Base-by-base conservation (phyloP, 192 early-diverging fungal species). In the Rhizophagus sp. region DNA sequence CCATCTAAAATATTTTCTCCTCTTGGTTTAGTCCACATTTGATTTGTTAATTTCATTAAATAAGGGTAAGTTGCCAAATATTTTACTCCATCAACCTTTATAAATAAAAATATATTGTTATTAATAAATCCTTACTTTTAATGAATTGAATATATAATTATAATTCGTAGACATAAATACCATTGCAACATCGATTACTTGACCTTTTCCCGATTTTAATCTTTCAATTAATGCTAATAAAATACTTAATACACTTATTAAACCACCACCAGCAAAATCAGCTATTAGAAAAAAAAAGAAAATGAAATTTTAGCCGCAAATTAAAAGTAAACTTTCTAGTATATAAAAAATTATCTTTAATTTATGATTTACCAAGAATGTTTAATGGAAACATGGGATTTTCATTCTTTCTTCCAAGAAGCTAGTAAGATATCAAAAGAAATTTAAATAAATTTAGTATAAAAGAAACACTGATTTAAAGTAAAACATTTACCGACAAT, bases 211-310 rank as follows among this genome's bases (percentile, higher is more conserved):
- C 3, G 91, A 89, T 64, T 73, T 82, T 11, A 81, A 27, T n/a
- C 92, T 79, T 65, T 92, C 89, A 34, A 91, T 69, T 10, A 93
- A 78, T 5, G 92, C 92, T 34, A 93, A 78, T 11, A 92, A 73
- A 70, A 93, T 87, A 39, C 92, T 91, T 62, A 91, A 78, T 11
- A 86, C 91, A 71, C 90, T 90, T 72, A 93, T 86, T 49, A 92
- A 63, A 47, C 91, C 88, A 65, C 92, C 92, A 61, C 91, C 92
- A 52, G 91, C 90, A 82, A 93, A 93, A 84, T 93, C 92, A 25
- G 88, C 91, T 68, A 84, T 75, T 36, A 82, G 49, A 50, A 47
- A 47, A 36, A 13, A 47, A 39, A 72, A 13, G 11, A 3, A n/a
- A 27, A 64, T 27, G 27, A 2, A 11, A 25, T 10, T 44, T 44